Base-by-base conservation (phyloP, 176 grass and related monocot species). In the maize (Zea mays) region DNA sequence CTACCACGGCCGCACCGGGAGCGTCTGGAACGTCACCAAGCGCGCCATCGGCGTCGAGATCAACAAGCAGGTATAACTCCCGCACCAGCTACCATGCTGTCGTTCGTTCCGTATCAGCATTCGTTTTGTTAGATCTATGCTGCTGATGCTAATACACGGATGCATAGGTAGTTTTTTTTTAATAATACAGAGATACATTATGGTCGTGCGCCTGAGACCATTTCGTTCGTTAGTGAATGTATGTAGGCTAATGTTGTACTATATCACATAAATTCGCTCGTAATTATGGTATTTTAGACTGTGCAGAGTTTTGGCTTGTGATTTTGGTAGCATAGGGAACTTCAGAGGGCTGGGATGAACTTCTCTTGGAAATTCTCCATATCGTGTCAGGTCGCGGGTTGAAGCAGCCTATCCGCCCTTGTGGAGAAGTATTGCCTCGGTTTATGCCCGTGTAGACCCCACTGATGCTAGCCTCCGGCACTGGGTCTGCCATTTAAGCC, bases 41-140 rank as follows among this genome's bases (percentile, higher is more conserved):
- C 27, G 92, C 60, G 95, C 95, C 80, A 88, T 97, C 80, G 93
- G 93, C 47, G 91, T 97, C 27, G 95, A 97, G 85, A 90, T 97
- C 81, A 97, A 97, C 89, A 94, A 97, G 67, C 95, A 97, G 95
- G 95, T 97, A 81, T 82, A 36, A 8, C 5, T 0, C 6, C 12
- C 5, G 2, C 6, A 7, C 34, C 45, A 2, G 20, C 10, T 15
- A 1, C 6, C 35, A 1, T 12, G 0, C 1, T 49, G 8, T 27
- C 34, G 2, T 65, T 48, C 13, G 15, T 42, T 19, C 14, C 4
- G 0, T 15, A 2, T 64, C 10, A 10, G 1, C 48, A n/a, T n/a
- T 8, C 2, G 27, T 3, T 58, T 74, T 47, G 39, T 1, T 89
- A 65, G 70, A 85, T 84, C 74, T 61, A 71, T 62, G 46, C 8